Conservation (phyloP, 2,329 filamentous ascomycete species). For the Nigrograna mackinnonii region DNA sequence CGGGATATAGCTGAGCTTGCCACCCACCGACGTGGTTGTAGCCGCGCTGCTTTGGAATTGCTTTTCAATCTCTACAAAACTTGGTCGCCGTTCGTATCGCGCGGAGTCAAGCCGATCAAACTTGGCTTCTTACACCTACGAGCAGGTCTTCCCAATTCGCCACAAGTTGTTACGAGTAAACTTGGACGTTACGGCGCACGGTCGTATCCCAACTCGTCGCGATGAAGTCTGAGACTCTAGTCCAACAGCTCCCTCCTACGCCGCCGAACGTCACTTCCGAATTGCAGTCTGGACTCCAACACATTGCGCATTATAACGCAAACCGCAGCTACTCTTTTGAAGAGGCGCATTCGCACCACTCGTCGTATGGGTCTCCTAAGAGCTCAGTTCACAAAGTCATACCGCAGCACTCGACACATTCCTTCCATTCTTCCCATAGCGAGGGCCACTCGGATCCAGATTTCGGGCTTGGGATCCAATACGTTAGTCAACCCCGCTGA, state of each 20-base stretch:
- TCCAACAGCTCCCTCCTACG: constrained; percentile 41
- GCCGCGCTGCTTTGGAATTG: too few relatives aligned
- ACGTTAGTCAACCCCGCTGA: constrained; percentile 24
- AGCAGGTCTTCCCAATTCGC: too few relatives aligned
- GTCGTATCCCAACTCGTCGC: too few relatives aligned
- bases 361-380: constrained; percentile 32
- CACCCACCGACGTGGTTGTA: too few relatives aligned
- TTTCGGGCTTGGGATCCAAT: constrained; percentile 33
- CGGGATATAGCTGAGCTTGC: too few relatives aligned
- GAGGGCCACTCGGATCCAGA: constrained; percentile 22
- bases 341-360: constrained; percentile 15
- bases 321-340: constrained; percentile 41
- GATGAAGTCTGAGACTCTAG: constrained; percentile 38
- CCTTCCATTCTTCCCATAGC: constrained; percentile 20
- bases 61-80: too few relatives aligned
- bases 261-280: constrained; percentile 35
- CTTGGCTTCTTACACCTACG: too few relatives aligned
- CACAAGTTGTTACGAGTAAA: too few relatives aligned
- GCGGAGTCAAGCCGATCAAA: too few relatives aligned
- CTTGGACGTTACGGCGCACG: too few relatives aligned
- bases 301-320: constrained; percentile 48
- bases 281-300: constrained; percentile 42
- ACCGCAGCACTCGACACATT: constrained; percentile 22
- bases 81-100: too few relatives aligned
- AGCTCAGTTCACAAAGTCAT: constrained; percentile 28